phyloP scores from a whole-genome alignment of 306 rosid genomes.

The Astragalus membranaceus region DNA sequence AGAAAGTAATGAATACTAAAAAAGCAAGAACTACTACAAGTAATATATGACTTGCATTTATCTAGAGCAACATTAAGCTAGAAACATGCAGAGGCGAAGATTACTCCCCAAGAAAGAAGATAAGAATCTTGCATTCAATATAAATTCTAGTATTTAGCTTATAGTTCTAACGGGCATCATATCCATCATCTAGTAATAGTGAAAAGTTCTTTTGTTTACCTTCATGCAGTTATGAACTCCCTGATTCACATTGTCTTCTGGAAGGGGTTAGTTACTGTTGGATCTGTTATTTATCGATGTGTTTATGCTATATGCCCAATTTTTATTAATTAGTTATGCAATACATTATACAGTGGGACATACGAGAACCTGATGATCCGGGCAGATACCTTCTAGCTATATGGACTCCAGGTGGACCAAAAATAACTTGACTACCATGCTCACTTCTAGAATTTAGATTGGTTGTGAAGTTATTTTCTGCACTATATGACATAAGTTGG shows the following conservation, averaged over 20 bases:
- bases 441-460: constrained; percentile 2
- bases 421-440: not conserved
- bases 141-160: not conserved
- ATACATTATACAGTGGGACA: constrained; percentile 72
- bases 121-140: constrained; percentile 1
- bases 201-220: constrained; percentile 22
- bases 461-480: not conserved
- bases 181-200: too few species aligned
- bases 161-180: not conserved
- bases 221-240: constrained; percentile 89
- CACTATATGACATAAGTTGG: not conserved
- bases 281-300: not conserved
- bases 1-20: too few species aligned
- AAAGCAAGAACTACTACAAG: not conserved
- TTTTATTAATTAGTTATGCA: constrained; percentile 18
- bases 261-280: constrained; percentile 55
- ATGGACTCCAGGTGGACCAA: constrained; percentile 90
- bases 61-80: not conserved
- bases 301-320: constrained; percentile 1
- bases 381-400: constrained; percentile 88
- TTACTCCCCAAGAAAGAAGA: not conserved
- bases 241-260: constrained; percentile 90
- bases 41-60: not conserved
- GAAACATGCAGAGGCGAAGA: not conserved
- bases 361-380: constrained; percentile 92